phyloP scores from a whole-genome alignment of 2,329 filamentous ascomycete species.

The Niveomyces coronatus region DNA sequence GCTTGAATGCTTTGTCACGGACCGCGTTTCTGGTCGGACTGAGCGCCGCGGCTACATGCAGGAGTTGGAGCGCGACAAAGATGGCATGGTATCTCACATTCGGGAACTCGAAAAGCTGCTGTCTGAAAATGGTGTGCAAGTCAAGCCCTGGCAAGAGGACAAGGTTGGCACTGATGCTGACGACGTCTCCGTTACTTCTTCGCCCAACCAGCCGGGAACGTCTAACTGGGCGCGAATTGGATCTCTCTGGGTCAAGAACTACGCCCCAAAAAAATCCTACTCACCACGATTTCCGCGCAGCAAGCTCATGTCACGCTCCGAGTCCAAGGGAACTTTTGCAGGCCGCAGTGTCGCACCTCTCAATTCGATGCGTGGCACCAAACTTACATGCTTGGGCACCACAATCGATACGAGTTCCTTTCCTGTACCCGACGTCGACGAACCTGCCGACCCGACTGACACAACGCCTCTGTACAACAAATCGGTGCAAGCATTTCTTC shows the following conservation, averaged over 20 bases:
- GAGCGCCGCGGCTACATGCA: conserved; percentile 70
- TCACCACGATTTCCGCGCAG: conserved; percentile 21
- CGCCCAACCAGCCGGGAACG: background rate
- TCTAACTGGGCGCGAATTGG: conserved; percentile 22
- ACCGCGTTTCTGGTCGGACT: conserved; percentile 74
- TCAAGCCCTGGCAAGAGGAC: conserved; percentile 40
- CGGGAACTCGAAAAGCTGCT: conserved; percentile 59
- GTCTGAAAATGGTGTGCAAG: conserved; percentile 48
- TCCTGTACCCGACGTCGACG: conserved; percentile 54
- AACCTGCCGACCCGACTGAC: conserved; percentile 31
- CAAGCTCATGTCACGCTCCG: conserved; percentile 31
- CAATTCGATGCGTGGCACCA: conserved; percentile 65
- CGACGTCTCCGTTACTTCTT: conserved; percentile 1
- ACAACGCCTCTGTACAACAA: conserved; percentile 52
- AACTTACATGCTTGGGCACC: conserved; percentile 67
- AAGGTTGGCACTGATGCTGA: conserved; percentile 16
- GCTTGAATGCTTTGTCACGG: conserved; percentile 73
- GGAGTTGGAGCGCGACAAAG: conserved; percentile 62
- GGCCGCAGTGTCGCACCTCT: conserved; percentile 53
- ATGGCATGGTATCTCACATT: conserved; percentile 55
- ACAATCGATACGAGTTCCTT: conserved; percentile 71
- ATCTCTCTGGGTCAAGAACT: conserved; percentile 26
- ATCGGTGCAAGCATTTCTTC: conserved; percentile 60
- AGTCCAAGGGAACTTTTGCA: conserved; percentile 58
- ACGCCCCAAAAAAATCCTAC: conserved; percentile 13